Evolutionary conservation across 768 basidiomycete species (phyloP).

Genomic region (Trametes cubensis): DNA sequence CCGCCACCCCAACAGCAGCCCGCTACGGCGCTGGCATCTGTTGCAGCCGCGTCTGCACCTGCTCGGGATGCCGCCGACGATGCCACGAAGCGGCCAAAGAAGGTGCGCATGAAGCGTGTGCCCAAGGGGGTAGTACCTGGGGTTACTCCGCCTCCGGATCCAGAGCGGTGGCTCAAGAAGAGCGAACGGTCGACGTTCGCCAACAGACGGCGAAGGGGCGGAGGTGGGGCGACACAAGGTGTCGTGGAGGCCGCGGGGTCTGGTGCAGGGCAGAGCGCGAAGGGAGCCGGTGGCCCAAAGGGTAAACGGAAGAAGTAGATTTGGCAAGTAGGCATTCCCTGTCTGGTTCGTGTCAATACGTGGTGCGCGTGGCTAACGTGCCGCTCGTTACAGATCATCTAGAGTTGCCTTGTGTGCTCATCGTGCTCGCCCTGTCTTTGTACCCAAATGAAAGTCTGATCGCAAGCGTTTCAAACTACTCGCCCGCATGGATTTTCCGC

Average conservation of each 20-base stretch:
- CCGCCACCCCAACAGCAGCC: conserved; percentile 56
- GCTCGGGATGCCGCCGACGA: conserved; percentile 28
- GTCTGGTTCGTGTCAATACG: neutral
- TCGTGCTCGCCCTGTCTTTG: conserved; percentile 16
- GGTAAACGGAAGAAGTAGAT: conserved; percentile 70
- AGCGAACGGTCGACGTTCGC: conserved; percentile 67
- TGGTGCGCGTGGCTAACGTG: conserved; percentile 1
- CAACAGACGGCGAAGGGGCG: conserved; percentile 51
- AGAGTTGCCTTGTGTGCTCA: conserved; percentile 18
- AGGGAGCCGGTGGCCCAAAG: conserved; percentile 45
- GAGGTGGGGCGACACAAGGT: conserved; percentile 71
- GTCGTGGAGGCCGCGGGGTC: conserved; percentile 41
- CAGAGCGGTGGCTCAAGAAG: conserved; percentile 89
- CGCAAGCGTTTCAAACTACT: neutral
- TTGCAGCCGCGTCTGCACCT: conserved; percentile 10
- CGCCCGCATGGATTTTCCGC: neutral
- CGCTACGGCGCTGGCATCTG: conserved; percentile 29
- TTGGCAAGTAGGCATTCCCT: neutral
- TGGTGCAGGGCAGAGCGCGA: conserved; percentile 35
- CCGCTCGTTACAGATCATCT: neutral
- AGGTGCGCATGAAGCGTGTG: conserved; percentile 65
- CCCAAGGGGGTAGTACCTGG: conserved; percentile 78
- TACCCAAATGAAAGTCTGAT: conserved; percentile 10
- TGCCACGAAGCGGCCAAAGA: conserved; percentile 37
- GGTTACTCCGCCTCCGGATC: conserved; percentile 81